phyloP scores from a whole-genome alignment of 2,329 filamentous ascomycete species.

The Ophiostoma tasmaniense region DNA sequence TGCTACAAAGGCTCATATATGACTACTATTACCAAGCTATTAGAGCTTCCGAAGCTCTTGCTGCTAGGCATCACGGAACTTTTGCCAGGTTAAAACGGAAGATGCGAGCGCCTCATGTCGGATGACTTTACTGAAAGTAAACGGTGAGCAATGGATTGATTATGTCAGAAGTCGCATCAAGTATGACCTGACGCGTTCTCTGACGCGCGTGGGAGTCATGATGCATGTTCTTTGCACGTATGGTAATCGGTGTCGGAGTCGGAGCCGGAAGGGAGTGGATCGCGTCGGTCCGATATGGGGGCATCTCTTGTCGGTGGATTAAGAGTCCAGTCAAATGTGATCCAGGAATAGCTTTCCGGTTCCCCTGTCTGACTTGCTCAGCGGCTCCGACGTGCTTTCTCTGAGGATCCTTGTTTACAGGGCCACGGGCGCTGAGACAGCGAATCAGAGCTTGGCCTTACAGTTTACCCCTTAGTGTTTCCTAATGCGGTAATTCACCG shows the following conservation, averaged over 20 bases:
- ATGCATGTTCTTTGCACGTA: neutral
- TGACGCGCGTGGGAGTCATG: neutral
- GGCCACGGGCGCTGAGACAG: no score
- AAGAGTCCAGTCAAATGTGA: neutral
- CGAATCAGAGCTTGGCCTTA: neutral
- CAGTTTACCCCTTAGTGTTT: neutral
- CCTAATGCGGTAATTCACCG: neutral
- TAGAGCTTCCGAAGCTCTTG: neutral
- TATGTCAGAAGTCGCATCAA: neutral
- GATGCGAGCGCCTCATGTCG: neutral
- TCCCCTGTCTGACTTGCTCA: neutral
- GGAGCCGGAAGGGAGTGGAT: neutral
- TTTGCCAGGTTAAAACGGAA: neutral
- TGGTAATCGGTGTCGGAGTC: neutral
- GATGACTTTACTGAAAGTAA: neutral
- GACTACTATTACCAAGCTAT: neutral
- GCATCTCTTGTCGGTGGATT: neutral
- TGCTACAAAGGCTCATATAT: neutral
- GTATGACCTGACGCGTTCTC: neutral
- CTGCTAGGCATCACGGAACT: neutral
- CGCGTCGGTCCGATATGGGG: neutral
- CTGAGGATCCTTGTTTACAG: no score
- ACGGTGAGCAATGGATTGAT: neutral
- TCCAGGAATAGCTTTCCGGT: neutral
- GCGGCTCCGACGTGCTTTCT: no score